A percentile compares a stretch with the other conserved stretches of the same genome.
phyloP scores from a whole-genome alignment of 345 rosid species.

The Acer saccharum region DNA sequence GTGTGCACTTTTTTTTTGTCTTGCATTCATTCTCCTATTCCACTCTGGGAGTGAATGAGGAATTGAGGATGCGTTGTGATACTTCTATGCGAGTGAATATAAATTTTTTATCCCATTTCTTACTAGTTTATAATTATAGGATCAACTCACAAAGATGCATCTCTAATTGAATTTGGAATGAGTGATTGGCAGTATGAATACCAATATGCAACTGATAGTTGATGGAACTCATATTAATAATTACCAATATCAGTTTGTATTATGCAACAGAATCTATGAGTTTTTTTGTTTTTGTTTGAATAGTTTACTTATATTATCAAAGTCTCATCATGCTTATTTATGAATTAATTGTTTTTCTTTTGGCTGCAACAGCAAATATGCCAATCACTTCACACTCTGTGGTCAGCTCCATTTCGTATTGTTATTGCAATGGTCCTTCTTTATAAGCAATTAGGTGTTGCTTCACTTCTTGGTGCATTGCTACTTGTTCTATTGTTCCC shows the following conservation, averaged over 20 bases:
- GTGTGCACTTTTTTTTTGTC: neutral
- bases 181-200: neutral
- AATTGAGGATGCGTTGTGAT: neutral
- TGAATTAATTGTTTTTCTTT: slow-evolving; percentile 23
- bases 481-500: slow-evolving; percentile 89
- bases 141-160: neutral
- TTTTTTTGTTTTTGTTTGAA: neutral
- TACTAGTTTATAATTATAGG: neutral
- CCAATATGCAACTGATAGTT: neutral
- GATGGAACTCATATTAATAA: neutral
- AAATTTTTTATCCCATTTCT: neutral
- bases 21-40: neutral
- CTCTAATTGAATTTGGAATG: neutral
- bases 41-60: neutral
- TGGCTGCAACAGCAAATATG: slow-evolving; percentile 71
- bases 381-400: slow-evolving; percentile 92
- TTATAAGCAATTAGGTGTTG: slow-evolving; percentile 76
- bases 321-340: neutral
- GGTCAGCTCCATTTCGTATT: slow-evolving; percentile 99
- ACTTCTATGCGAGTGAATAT: neutral
- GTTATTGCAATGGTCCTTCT: slow-evolving; percentile 81
- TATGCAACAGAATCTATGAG: neutral
- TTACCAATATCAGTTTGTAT: neutral
- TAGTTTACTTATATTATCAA: neutral
- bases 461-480: slow-evolving; percentile 94